Base-by-base conservation (phyloP, 805 yeast genomes). In the Vanderwaltozyma tropicalis region DNA sequence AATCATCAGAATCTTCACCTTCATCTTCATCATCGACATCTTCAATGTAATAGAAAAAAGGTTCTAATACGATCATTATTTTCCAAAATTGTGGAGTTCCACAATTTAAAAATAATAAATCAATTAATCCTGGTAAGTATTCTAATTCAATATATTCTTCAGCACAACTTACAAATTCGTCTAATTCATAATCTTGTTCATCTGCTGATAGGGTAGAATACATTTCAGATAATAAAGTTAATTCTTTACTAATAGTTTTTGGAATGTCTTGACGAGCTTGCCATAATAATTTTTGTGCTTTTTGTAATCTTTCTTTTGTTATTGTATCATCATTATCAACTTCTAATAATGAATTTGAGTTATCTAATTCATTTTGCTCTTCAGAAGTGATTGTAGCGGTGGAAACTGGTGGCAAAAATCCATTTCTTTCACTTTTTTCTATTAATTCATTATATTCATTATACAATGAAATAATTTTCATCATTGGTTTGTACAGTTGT, bases 121-220 rank as follows among this genome's bases (percentile, higher is more conserved):
- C 51, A 6, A 59, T 51, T 30, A 60, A 43, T 15, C 53, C 48
- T 9, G 64, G 64, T 25, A 59, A 41, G 41, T 52, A 60, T 35
- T 54, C 59, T 12, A 54, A 40, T 42, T 60, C 63, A 28, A 59
- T 59, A 36, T 59, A 60, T 37, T 58, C 61, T 31, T 60, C 64
- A 2, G 64, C 64, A 36, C 61, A 56, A 31, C 59, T 52, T 3
- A 60, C 64, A 47, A 60, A 60, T 37, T 59, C 61, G 38, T 58
- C 63, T 17, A 60, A 35, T 39, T 59, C 56, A 24, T 51, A 59
- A 41, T 60, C 64, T 41, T 60, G 64, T 40, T 60, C 64, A 38
- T 57, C 61, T 4, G 61, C 61, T 14, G 60, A 54, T 30, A 56
- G 42, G 1, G 61, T 55, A 1, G 61, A 53, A 37, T 59, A 60